These are phyloP conservation scores for rapeseed (Brassica napus) DNA, from an alignment of 345 rosid species.

Conservation along the genomic window DNA sequence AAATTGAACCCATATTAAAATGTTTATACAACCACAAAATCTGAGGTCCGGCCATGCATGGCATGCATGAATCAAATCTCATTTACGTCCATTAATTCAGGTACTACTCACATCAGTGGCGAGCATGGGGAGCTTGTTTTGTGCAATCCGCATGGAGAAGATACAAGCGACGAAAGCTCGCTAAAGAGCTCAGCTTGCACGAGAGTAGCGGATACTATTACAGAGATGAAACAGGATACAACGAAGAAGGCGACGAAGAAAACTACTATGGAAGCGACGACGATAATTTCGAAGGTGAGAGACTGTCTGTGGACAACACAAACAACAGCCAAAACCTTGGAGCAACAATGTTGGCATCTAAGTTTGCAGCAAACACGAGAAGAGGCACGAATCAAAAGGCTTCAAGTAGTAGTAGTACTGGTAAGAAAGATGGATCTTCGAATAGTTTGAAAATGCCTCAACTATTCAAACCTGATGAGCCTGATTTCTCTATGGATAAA, in stretches of 20 bases:
- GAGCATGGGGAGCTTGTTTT: conserved; percentile 90
- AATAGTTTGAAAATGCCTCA: conserved; percentile 70
- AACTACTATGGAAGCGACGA: conserved; percentile 34
- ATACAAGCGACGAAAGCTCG: conserved; percentile 55
- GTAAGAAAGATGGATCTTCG: conserved; percentile 45
- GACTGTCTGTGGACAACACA: conserved; percentile 19
- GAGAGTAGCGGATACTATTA: conserved; percentile 45
- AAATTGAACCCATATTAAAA: too few species aligned
- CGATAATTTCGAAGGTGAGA: conserved; percentile 22
- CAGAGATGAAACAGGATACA: conserved; percentile 38
- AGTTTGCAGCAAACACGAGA: conserved; percentile 66
- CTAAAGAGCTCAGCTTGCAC: conserved; percentile 54
- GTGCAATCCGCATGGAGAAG: conserved; percentile 89
- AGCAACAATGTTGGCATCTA: conserved; percentile 67
- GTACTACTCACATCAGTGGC: conserved; percentile 94
- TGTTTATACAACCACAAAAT: neutral
- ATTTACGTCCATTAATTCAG: conserved; percentile 16
- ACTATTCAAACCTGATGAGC: conserved; percentile 78
- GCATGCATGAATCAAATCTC: neutral
- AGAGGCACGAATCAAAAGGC: conserved; percentile 49
- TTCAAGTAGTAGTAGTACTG: conserved; percentile 35
- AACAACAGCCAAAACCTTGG: conserved; percentile 48
- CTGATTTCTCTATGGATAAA: conserved; percentile 56
- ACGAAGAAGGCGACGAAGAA: conserved; percentile 41
- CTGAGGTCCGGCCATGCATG: neutral